Evolutionary conservation across 2,329 filamentous ascomycete species (phyloP), one percentile per base, ranked within the genome.

Genomic region (Alternaria rosae): DNA sequence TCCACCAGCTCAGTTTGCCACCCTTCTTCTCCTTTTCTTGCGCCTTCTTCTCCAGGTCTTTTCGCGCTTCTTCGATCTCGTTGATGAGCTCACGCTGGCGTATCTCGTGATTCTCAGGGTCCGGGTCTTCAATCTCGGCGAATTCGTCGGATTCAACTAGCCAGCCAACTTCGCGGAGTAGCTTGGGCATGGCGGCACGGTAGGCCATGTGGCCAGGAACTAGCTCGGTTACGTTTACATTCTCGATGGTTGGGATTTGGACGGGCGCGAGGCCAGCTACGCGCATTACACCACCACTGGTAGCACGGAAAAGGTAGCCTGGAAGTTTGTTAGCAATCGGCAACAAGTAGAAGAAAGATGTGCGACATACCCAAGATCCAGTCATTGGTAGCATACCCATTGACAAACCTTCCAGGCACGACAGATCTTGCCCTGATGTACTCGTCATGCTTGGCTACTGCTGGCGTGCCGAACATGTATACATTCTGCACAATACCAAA

Each of bases 161-260:
- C 93, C 94, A 99, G 15, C 94, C 95, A 35, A 94, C 92, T 76
- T 94, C 91, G 65, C 92, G 89, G 54, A 99, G 84, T 17, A 99
- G 85, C 59, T 88, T 88, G 15, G 95, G 95, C 91, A 99, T 98
- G 38, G 93, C 92, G 25, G 88, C 88, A 78, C 95, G 92, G 81
- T 99, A 99, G 54, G 95, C 92, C 94, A 98, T 98, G 77, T 99
- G 95, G 1, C 95, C 94, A 26, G 90, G 88, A 15, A 98, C 94
- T 48, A 91, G 83, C 58, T 93, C 88, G 1, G 94, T 96, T 42
- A 96, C 91, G 75, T 98, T 89, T 66, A 96, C 85, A 73, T 97
- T 98, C 77, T 98, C 95, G 15, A 98, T 81, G 15, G 91, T 92
- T 0, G 90, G 89, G n/a, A 96, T 87, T 45, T 94, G 87, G 3